Evolutionary conservation across 169 alveolate genomes (phyloP), one percentile per base, ranked within the genome.

Genomic region (Ichthyophthirius multifiliis): DNA sequence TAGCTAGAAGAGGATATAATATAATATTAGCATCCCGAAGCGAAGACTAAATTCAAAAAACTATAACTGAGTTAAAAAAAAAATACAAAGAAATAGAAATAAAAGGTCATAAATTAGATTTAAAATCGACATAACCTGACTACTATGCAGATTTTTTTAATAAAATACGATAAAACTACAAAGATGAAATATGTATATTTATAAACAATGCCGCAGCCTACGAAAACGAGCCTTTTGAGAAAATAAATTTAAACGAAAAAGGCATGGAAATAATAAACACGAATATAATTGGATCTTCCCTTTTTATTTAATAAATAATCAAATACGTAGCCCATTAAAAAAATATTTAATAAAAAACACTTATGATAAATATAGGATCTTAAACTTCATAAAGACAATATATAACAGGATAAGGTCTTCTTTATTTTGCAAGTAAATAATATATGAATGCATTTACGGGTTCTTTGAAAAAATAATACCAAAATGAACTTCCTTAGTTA

Each of bases 1-100:
- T 83, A 35, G 89, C 85, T 15, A 76, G 41, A 41, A 41, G 63
- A 63, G 74, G 74, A 39, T 74, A 75, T 39, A 83, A 83, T 73
- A 32, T 83, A 20, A 75, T 83, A 9, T 20, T 76, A 43, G 65
- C 74, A 0, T 30, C 81, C 5, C 43, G 89, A 34, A 73, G 64
- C 32, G 2, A 31, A 27, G 73, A 47, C 12, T 75, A 81, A 35
- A 39, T 79, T 1, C 62, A 86, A 35, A 32, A 74, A 65, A 78
- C 46, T 1, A 45, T 65, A 3, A 23, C 9, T 15, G 55, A 62
- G 32, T 16, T 77, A 13, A 5, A 62, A 31, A 16, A 62, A 23
- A 23, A 30, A 41, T 44, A 76, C 16, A 32, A 20, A 18, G 35
- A 65, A 18, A 41, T 65, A 16, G 34, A 65, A 41, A 37, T 65